Evolutionary conservation across 2,329 filamentous ascomycete species (phyloP).

Genomic region (Botrytis aclada): DNA sequence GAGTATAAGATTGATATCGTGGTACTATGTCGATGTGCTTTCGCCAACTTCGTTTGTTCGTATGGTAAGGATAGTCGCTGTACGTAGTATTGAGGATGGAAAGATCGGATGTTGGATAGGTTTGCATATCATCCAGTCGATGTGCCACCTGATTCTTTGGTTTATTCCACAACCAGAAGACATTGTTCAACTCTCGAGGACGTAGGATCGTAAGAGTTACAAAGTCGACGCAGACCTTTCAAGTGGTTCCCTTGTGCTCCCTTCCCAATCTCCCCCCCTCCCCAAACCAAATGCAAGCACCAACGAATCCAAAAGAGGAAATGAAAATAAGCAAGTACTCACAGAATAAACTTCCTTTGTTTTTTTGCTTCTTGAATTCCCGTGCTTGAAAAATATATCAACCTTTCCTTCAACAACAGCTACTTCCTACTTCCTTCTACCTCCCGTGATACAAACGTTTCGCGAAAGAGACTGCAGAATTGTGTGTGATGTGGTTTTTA

Average conservation of each 20-base stretch:
- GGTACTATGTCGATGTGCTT: constrained; percentile 8
- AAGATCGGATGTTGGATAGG: constrained; percentile 18
- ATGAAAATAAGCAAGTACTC: neutral
- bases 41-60: constrained; percentile 10
- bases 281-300: neutral
- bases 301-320: neutral
- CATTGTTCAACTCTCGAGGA: neutral
- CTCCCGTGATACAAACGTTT: constrained; percentile 35
- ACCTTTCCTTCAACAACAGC: constrained; percentile 31
- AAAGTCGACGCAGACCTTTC: neutral
- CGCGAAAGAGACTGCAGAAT: constrained; percentile 29
- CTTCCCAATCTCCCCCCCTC: neutral
- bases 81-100: constrained; percentile 13
- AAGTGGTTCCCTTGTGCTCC: neutral
- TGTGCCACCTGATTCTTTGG: constrained; percentile 26
- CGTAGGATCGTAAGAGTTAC: neutral
- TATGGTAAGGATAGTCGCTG: constrained; percentile 3
- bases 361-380: constrained; percentile 19
- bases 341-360: constrained; percentile 9
- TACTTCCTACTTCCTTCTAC: constrained; percentile 36
- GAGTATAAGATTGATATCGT: constrained; percentile 18
- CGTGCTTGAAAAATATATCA: constrained; percentile 27
- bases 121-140: constrained; percentile 20
- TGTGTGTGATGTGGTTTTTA: constrained; percentile 21
- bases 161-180: neutral